Evolutionary conservation across 495 filamentous ascomycete genomes (phyloP), one percentile per base, ranked within the genome.

Genomic region (Annulohypoxylon maeteangense): DNA sequence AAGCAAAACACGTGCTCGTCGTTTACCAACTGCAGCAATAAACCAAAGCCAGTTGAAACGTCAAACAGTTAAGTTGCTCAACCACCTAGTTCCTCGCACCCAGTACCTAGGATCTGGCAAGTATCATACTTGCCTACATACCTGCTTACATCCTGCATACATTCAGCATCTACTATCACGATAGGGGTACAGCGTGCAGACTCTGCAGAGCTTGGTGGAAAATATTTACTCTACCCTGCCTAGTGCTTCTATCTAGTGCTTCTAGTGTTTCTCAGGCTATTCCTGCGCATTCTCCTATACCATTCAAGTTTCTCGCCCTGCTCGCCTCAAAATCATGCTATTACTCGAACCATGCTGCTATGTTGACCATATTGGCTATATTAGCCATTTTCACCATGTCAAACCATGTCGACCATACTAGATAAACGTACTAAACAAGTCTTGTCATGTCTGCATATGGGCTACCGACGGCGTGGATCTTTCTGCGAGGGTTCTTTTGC

Each of bases 401-500:
- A 23, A n/a, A n/a, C n/a, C n/a, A n/a, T n/a, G n/a, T n/a, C n/a
- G n/a, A n/a, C n/a, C n/a, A n/a, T n/a, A n/a, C n/a, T n/a, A n/a
- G n/a, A n/a, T n/a, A n/a, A n/a, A 31, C 44, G 32, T 25, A 54
- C 40, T 8, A 14, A n/a, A 12, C 36, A 44, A 18, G 40, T 44
- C 4, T 16, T 44, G n/a, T n/a, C 16, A 44, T 44, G 16, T 44
- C 29, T 40, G n/a, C n/a, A n/a, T 20, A 29, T 47, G 20, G 32
- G 29, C 54, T 64, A 63, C 67, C 59, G 67, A 59, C 18, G 12
- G 53, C 25, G 47, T 25, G 60, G 53, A 59, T 53, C 51, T 57
- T 53, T 1, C 31, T 64, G 38, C 58, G 31, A 22, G 23, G 48
- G 23, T 7, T 29, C 27, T 48, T 55, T 56, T 11, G 50, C 27